Evolutionary conservation across 768 basidiomycete species (phyloP).

Genomic region (Mrakia blollopis): DNA sequence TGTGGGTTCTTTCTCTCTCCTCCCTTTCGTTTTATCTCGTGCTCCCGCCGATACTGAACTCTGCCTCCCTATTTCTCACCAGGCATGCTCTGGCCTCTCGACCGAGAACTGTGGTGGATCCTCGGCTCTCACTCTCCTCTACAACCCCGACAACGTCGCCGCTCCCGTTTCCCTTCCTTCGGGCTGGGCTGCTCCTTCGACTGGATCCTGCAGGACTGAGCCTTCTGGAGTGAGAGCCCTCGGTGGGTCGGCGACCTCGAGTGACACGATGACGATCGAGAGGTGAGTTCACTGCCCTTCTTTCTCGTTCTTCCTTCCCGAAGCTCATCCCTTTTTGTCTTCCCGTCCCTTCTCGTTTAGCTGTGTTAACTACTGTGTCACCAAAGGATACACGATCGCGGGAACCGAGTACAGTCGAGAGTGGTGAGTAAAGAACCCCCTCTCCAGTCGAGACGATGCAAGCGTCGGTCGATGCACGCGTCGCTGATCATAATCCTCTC

Average conservation of each 20-base stretch:
- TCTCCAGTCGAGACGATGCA: neutral
- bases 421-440: neutral
- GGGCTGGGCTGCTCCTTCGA: neutral
- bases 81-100: conserved; percentile 33
- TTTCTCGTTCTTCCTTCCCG: neutral
- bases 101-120: conserved; percentile 44
- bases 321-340: conserved; percentile 33
- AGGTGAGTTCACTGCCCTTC: neutral
- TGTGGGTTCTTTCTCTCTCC: too few species aligned
- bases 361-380: conserved; percentile 6
- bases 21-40: too few species aligned
- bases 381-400: conserved; percentile 38
- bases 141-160: conserved; percentile 35
- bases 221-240: conserved; percentile 13
- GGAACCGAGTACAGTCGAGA: conserved; percentile 41
- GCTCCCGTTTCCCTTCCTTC: conserved; percentile 3
- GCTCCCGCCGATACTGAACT: too few species aligned
- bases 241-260: neutral
- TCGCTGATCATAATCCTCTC: neutral
- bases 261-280: conserved; percentile 16
- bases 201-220: conserved; percentile 18
- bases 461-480: too few species aligned
- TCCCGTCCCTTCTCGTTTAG: neutral
- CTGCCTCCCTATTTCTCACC: too few species aligned
- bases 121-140: conserved; percentile 37